Conservation (phyloP, 164 flowering plant species). For the Nelumbo lutea region DNA sequence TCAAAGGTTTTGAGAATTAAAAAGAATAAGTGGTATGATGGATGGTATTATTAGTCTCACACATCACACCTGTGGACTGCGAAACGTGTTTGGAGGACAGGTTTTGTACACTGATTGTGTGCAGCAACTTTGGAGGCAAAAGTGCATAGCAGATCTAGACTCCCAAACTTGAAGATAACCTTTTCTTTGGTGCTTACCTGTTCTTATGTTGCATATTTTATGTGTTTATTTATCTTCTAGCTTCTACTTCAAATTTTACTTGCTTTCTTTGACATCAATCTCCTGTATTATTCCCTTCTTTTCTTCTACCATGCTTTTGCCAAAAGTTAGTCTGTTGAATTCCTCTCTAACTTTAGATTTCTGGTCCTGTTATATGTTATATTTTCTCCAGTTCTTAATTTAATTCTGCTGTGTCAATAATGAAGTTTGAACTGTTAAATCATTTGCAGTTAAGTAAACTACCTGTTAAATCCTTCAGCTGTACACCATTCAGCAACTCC, state of each 20-base stretch:
- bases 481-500: constrained; percentile 59
- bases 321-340: background rate
- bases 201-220: background rate
- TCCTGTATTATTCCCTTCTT: background rate
- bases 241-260: no score
- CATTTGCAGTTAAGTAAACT: constrained; percentile 67
- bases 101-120: no score
- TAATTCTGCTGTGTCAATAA: background rate
- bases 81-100: no score
- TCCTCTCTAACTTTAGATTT: background rate
- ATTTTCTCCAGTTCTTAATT: background rate
- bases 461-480: constrained; percentile 61
- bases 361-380: background rate
- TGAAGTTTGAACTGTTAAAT: background rate
- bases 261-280: no score
- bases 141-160: no score
- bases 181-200: background rate
- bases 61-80: no score
- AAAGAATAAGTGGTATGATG: no score
- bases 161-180: no score
- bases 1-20: no score
- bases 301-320: background rate
- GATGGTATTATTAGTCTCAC: no score
- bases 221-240: no score
- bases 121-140: no score